phyloP scores from a whole-genome alignment of 2,329 filamentous ascomycete genomes.

The Aspergillus novoparasiticus region DNA sequence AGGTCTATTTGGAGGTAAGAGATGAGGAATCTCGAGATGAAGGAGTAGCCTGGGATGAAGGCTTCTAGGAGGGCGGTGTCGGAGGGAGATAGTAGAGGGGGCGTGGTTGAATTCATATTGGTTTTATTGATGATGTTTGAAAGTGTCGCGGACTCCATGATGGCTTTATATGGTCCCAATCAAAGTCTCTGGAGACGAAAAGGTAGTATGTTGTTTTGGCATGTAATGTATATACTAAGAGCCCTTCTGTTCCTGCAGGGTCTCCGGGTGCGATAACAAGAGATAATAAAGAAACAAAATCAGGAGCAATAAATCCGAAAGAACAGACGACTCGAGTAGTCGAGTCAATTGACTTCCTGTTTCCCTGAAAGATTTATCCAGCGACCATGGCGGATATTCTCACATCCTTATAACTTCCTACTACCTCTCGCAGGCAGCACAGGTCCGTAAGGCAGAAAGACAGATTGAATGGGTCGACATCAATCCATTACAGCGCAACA shows the following conservation, averaged over 20 bases:
- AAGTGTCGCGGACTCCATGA: constrained; percentile 15
- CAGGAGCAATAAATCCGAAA: not conserved
- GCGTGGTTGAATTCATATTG: constrained; percentile 14
- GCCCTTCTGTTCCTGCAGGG: not conserved
- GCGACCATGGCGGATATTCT: not conserved
- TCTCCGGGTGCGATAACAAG: not conserved
- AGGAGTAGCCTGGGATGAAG: constrained; percentile 67
- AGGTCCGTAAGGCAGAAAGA: not conserved
- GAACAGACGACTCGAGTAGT: not conserved
- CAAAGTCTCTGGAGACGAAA: not conserved
- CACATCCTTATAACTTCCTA: not conserved
- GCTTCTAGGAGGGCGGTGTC: constrained; percentile 54
- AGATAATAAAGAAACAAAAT: not conserved
- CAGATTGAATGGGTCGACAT: not conserved
- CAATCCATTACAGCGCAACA: not conserved
- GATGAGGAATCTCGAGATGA: constrained; percentile 56
- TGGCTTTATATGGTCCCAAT: not conserved
- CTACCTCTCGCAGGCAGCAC: not conserved
- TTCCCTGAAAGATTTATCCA: not conserved
- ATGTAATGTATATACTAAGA: not conserved
- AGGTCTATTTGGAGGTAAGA: constrained; percentile 64
- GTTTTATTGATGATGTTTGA: constrained; percentile 13
- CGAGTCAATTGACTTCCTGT: not conserved
- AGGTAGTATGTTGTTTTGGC: not conserved
- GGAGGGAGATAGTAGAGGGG: constrained; percentile 17